Percentiles rank a stretch among this genome's conserved stretches.
These are phyloP conservation scores for Trichoderma orchidacearum DNA, from an alignment of 495 filamentous ascomycete species.

Conservation along the genomic window DNA sequence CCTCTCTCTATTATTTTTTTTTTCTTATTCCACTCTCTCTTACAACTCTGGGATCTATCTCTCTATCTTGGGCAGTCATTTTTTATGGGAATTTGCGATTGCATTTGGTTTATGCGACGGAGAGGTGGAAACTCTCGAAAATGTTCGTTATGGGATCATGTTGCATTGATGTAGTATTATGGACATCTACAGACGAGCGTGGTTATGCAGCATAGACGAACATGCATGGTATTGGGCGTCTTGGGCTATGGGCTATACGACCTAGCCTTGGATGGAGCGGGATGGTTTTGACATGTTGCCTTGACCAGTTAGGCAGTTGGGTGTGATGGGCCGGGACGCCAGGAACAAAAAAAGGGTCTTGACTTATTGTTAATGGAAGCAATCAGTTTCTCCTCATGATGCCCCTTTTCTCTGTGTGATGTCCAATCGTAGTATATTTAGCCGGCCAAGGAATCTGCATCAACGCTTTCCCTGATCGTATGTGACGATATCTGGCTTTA, in stretches of 20 bases:
- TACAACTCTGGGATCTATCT: constrained; percentile 12
- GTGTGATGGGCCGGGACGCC: neutral
- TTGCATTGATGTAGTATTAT: neutral
- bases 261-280: neutral
- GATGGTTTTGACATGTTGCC: neutral
- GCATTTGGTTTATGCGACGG: neutral
- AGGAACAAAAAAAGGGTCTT: neutral
- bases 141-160: neutral
- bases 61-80: constrained; percentile 9
- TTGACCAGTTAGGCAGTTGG: constrained; percentile 1
- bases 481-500: too few relatives aligned
- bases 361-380: neutral
- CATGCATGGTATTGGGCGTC: neutral
- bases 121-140: constrained; percentile 5
- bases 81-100: constrained; percentile 1
- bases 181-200: neutral
- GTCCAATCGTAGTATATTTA: neutral
- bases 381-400: neutral
- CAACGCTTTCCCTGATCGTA: too few relatives aligned
- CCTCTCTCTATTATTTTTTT: constrained; percentile 11
- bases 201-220: constrained; percentile 1
- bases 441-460: too few relatives aligned
- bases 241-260: neutral
- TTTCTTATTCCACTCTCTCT: constrained; percentile 13
- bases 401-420: neutral